These are phyloP conservation scores for Halocafeteria seosinensis DNA, from an alignment of 108 stramenopile species.

Conservation along the genomic window DNA sequence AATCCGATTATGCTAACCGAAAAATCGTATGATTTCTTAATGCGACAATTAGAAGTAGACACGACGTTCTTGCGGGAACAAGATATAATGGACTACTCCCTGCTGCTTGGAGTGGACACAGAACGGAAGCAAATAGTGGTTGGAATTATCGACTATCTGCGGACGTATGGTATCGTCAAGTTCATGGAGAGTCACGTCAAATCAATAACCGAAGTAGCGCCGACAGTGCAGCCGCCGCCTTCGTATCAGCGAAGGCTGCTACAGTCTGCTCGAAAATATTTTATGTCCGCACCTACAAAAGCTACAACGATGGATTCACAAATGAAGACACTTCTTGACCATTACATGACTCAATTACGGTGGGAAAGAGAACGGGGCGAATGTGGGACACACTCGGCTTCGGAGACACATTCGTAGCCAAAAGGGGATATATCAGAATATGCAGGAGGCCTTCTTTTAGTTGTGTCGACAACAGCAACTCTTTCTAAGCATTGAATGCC, in stretches of 20 bases:
- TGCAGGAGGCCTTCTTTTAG: too few species aligned
- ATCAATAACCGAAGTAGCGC: neutral
- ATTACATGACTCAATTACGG: too few species aligned
- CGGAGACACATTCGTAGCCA: too few species aligned
- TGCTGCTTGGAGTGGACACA: neutral
- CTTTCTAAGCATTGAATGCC: too few species aligned
- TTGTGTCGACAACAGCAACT: too few species aligned
- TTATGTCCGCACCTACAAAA: too few species aligned
- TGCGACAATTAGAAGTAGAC: neutral
- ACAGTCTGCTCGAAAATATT: neutral
- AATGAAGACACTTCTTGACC: too few species aligned
- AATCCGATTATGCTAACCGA: neutral
- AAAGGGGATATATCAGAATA: too few species aligned
- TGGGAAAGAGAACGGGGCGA: too few species aligned
- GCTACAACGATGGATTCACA: too few species aligned
- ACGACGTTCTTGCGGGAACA: neutral
- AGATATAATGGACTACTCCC: neutral
- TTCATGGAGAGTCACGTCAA: neutral
- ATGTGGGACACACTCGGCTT: too few species aligned
- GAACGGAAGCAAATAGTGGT: neutral
- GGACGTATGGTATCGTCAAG: neutral
- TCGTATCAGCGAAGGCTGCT: neutral
- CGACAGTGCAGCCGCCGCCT: neutral
- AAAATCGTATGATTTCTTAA: neutral
- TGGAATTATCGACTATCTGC: neutral